These are phyloP conservation scores for Aspergillus mulundensis DNA, from an alignment of 495 filamentous ascomycete species.

Conservation along the genomic window DNA sequence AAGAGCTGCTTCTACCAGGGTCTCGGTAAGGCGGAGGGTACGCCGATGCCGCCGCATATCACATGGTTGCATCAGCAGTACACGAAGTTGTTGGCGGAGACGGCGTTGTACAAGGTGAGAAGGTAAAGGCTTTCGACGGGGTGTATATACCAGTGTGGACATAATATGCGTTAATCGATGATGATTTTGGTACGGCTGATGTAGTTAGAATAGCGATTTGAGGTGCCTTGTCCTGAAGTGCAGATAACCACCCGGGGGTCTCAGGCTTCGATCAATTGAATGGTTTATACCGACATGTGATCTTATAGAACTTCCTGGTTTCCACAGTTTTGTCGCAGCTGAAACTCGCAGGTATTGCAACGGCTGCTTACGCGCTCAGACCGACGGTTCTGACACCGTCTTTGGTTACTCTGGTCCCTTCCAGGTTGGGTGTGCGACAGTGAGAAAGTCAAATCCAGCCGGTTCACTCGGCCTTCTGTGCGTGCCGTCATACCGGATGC, in stretches of 20 bases:
- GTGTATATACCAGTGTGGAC: neutral
- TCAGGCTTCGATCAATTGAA: too few relatives aligned
- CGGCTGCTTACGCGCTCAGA: neutral
- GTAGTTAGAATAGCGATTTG: neutral
- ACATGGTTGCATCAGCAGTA: conserved; percentile 61
- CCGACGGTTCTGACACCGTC: neutral
- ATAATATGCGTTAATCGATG: neutral
- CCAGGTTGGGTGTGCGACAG: neutral
- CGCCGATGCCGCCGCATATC: conserved; percentile 53
- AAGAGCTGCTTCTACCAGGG: conserved; percentile 66
- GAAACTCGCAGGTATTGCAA: neutral
- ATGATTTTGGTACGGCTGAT: neutral
- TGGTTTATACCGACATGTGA: too few relatives aligned
- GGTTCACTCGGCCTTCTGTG: neutral
- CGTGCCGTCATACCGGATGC: too few relatives aligned
- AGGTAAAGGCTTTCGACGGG: conserved; percentile 3
- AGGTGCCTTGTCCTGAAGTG: neutral
- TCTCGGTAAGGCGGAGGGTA: conserved; percentile 38
- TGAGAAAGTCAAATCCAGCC: neutral
- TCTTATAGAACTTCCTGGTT: too few relatives aligned
- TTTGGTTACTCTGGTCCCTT: neutral
- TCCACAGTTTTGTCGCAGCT: too few relatives aligned
- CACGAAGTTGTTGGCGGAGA: conserved; percentile 59
- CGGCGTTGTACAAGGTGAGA: conserved; percentile 36
- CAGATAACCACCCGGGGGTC: neutral